Base-by-base conservation (phyloP, 1,284 basidiomycete species). In the Mycena sp. region DNA sequence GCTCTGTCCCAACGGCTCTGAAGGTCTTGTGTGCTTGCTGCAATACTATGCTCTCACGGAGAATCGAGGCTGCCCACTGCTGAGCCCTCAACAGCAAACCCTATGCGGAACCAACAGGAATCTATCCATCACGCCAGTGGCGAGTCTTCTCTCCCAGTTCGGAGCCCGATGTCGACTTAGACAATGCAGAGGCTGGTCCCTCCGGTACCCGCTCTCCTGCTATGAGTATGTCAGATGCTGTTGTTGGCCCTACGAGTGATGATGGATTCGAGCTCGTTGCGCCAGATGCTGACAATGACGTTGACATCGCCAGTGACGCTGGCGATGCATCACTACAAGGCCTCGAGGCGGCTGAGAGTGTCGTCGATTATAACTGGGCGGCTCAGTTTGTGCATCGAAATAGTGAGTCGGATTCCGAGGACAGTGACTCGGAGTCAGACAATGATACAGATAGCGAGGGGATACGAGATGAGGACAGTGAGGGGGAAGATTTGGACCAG, bases 401-500 rank as follows among this genome's bases (percentile, higher is more conserved):
- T 9, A 14, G 9, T 35, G 32, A 35, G n/a, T n/a, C n/a, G n/a
- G n/a, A n/a, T n/a, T n/a, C n/a, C n/a, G n/a, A n/a, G n/a, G n/a
- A n/a, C n/a, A n/a, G n/a, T 7, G 29, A 26, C 23, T 6, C 45
- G 25, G 12, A 26, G 23, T 30, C 45, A 6, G 45, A 48, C 6
- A 12, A 48, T 48, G 45, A 26, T 26, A 26, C 12, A 12, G 38
- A 30, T n/a, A 9, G 28, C 7, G 41, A 29, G 3, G 41, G 21
- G 4, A 11, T 54, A 4, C 59, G 52, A n/a, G 46, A 2, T 0
- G 59, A 55, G 19, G 59, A 61, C n/a, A 61, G 59, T 28, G 51
- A 53, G 9, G 55, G 37, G 10, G 56, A 58, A 12, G 21, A 58
- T 32, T 41, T 35, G 1, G 56, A 58, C 16, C 26, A 44, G 4